phyloP scores from a whole-genome alignment of 1,284 basidiomycete genomes.

The Pseudozyma sp. region DNA sequence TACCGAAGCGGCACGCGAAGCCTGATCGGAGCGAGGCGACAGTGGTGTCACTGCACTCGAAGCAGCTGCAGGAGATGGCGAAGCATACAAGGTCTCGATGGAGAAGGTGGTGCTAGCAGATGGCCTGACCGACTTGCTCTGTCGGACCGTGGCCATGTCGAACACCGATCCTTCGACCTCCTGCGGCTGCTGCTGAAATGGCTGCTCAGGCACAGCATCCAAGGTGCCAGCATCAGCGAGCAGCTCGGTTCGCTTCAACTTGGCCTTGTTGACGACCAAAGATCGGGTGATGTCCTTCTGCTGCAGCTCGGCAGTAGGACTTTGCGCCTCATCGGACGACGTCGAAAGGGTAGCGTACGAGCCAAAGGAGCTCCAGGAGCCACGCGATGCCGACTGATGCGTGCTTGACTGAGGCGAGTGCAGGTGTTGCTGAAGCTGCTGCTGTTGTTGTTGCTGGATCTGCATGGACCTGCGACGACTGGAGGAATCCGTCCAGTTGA shows the following conservation, averaged over 20 bases:
- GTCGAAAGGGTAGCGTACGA: conserved; percentile 29
- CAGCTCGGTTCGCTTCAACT: conserved; percentile 10
- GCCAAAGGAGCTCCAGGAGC: conserved; percentile 25
- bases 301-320: conserved; percentile 6
- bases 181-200: conserved; percentile 6
- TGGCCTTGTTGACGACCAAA: background rate
- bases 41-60: conserved; percentile 3
- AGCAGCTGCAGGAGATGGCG: conserved; percentile 4
- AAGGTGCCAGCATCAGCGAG: conserved; percentile 13
- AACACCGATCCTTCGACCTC: conserved; percentile 26
- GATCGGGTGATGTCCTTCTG: conserved; percentile 6
- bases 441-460: conserved; percentile 5
- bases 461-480: conserved; percentile 22
- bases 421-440: conserved; percentile 2
- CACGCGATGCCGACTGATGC: conserved; percentile 15
- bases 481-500: conserved; percentile 11
- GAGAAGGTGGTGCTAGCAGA: conserved; percentile 12
- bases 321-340: conserved; percentile 26
- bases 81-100: conserved; percentile 26
- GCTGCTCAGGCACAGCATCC: conserved; percentile 14
- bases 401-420: conserved; percentile 28
- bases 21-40: conserved; percentile 40
- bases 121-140: background rate
- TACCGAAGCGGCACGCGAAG: conserved; percentile 35
- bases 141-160: conserved; percentile 35